Evolutionary conservation across 306 rosid species (phyloP).

Genomic region (Casuarina cunninghamiana): DNA sequence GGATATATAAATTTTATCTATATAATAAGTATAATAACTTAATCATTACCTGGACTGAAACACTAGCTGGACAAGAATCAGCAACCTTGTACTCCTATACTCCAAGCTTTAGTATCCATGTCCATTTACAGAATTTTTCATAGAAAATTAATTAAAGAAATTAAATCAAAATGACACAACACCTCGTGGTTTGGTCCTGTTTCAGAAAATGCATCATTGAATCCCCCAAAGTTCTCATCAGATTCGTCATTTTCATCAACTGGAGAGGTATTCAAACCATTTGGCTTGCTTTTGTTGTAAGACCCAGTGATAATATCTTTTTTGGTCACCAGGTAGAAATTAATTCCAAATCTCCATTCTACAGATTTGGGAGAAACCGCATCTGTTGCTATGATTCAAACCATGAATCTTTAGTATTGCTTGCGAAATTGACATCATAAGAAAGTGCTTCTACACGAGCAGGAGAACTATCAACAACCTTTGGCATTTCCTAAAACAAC

Average conservation of each 20-base stretch:
- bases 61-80: background rate
- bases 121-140: background rate
- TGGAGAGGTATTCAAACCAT: constrained; percentile 34
- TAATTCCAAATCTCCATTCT: constrained; percentile 23
- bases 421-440: background rate
- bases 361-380: constrained; percentile 16
- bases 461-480: constrained; percentile 19
- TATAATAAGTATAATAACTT: background rate
- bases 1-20: background rate
- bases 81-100: constrained; percentile 1
- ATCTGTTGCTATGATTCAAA: constrained; percentile 2
- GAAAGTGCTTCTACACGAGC: constrained; percentile 9
- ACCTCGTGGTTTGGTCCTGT: constrained; percentile 47
- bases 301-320: background rate
- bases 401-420: background rate
- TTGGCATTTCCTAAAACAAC: constrained; percentile 32
- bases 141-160: constrained; percentile 20
- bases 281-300: constrained; percentile 18
- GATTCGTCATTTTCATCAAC: constrained; percentile 32
- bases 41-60: constrained; percentile 23
- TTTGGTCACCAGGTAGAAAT: constrained; percentile 18
- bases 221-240: constrained; percentile 39
- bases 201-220: constrained; percentile 39
- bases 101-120: constrained; percentile 26
- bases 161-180: constrained; percentile 21